Conservation (phyloP, 1,139 yeast species). For the Diutina pseudorugosa region DNA sequence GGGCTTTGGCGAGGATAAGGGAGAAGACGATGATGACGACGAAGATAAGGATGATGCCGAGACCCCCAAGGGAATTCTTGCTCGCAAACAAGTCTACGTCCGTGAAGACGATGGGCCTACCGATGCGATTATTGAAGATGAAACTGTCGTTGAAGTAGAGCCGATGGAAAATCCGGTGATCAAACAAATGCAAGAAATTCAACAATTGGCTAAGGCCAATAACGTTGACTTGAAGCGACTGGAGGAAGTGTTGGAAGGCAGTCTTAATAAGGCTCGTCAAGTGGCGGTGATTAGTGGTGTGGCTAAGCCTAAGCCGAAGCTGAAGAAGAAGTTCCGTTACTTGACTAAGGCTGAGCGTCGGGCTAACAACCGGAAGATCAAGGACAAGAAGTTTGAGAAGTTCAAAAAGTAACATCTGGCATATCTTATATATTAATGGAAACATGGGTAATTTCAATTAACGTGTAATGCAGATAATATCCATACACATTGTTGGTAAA, state of each 20-base stretch:
- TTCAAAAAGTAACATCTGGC: not conserved
- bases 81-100: constrained; percentile 31
- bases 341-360: constrained; percentile 70
- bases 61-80: constrained; percentile 25
- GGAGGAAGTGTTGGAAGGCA: constrained; percentile 47
- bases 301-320: constrained; percentile 25
- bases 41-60: constrained; percentile 7
- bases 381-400: constrained; percentile 12
- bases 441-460: not conserved
- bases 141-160: constrained; percentile 54
- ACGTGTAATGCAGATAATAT: too few species aligned
- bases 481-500: too few species aligned
- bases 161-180: constrained; percentile 36
- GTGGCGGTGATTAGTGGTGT: constrained; percentile 56
- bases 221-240: constrained; percentile 52
- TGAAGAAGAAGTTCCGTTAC: constrained; percentile 72
- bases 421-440: not conserved
- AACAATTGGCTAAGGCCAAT: constrained; percentile 46
- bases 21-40: constrained; percentile 12
- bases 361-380: constrained; percentile 51
- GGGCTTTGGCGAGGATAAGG: constrained; percentile 10
- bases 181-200: constrained; percentile 24
- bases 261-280: constrained; percentile 59
- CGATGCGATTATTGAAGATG: constrained; percentile 38
- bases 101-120: constrained; percentile 25